Percentiles rank a stretch among this genome's conserved stretches.
phyloP scores from a whole-genome alignment of 2,329 filamentous ascomycete genomes.

The Exutisphaerella laricina region DNA sequence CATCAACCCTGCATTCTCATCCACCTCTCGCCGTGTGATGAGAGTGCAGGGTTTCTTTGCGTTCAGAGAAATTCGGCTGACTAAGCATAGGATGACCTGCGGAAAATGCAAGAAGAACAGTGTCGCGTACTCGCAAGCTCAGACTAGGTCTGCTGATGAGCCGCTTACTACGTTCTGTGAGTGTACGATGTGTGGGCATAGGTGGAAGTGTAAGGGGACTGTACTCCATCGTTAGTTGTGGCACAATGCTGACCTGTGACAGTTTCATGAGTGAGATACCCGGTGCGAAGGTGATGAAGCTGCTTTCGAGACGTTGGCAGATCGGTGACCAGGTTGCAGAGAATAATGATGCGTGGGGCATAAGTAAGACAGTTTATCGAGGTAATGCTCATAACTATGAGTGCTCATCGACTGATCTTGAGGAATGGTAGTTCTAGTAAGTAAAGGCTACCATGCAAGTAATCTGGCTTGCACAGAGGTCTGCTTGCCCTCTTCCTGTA shows the following conservation, averaged over 20 bases:
- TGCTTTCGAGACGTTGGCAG: neutral
- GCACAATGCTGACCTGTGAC: neutral
- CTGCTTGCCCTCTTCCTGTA: too few species aligned
- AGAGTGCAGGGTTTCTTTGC: slow-evolving; percentile 31
- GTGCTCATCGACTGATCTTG: too few species aligned
- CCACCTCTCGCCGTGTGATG: slow-evolving; percentile 8
- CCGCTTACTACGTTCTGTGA: slow-evolving; percentile 59
- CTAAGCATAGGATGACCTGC: slow-evolving; percentile 64
- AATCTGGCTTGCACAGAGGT: too few species aligned
- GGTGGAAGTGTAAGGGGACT: slow-evolving; percentile 42
- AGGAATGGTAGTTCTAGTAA: too few species aligned
- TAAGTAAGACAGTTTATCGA: too few species aligned
- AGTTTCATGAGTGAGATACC: neutral
- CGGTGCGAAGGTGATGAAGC: neutral
- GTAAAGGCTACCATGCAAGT: too few species aligned
- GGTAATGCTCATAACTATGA: too few species aligned
- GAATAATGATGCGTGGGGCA: neutral
- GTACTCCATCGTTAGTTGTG: neutral
- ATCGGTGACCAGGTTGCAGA: neutral
- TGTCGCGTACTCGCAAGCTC: slow-evolving; percentile 93
- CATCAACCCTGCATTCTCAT: slow-evolving; percentile 14
- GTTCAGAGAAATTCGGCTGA: slow-evolving; percentile 19
- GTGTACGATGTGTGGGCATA: slow-evolving; percentile 48
- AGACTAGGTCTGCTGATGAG: slow-evolving; percentile 93
- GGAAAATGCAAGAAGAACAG: slow-evolving; percentile 88